These are phyloP conservation scores for Melocanna baccifera DNA, from an alignment of 176 grass and related monocot species.

Conservation along the genomic window DNA sequence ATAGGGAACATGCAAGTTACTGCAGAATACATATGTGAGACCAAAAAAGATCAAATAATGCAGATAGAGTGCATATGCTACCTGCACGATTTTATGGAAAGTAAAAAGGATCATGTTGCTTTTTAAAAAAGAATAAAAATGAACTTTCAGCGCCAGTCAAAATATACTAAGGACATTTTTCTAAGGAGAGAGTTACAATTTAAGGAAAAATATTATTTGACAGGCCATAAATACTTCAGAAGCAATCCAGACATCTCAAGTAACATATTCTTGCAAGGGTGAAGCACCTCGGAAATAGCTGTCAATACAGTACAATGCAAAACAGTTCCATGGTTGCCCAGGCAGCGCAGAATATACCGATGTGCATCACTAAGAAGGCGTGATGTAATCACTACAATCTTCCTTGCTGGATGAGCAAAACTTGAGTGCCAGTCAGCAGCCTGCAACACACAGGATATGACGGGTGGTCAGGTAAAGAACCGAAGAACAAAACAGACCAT, in stretches of 20 bases:
- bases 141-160: not conserved
- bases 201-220: not conserved
- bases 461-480: constrained; percentile 8
- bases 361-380: constrained; percentile 88
- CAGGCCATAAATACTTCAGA: constrained; percentile 20
- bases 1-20: not conserved
- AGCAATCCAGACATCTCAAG: constrained; percentile 9
- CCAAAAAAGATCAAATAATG: not conserved
- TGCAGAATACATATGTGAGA: not conserved
- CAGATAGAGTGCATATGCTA: not conserved
- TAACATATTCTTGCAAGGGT: constrained; percentile 35
- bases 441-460: constrained; percentile 36
- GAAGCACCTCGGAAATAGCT: constrained; percentile 81
- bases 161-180: not conserved
- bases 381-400: constrained; percentile 74
- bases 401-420: constrained; percentile 63
- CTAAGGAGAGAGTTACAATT: not conserved
- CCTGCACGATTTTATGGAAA: not conserved
- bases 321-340: constrained; percentile 65
- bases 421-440: constrained; percentile 66
- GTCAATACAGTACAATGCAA: constrained; percentile 75
- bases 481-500: not conserved
- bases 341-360: constrained; percentile 84
- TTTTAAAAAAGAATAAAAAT: not conserved
- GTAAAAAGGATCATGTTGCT: not conserved